Conservation (phyloP, 257 asterid genomes). For the Sherardia arvensis region DNA sequence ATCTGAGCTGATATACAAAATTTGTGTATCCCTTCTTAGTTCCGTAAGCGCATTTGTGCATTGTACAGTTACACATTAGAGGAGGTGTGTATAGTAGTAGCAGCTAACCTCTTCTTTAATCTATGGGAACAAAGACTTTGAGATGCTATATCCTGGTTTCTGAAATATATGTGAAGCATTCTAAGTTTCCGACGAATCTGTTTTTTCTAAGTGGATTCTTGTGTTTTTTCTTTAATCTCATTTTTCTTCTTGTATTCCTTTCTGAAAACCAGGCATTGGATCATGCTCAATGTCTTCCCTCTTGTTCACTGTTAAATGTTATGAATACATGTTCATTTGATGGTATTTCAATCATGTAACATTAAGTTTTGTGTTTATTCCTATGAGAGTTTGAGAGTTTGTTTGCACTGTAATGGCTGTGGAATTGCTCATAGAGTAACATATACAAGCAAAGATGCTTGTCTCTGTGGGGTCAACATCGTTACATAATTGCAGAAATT, state of each 20-base stretch:
- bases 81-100: not conserved
- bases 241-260: no score
- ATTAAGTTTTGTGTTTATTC: no score
- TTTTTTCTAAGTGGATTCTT: not conserved
- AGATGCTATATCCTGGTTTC: not conserved
- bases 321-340: not conserved
- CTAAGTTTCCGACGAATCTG: no score
- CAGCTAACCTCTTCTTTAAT: not conserved
- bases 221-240: not conserved
- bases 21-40: not conserved
- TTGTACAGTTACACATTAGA: slow-evolving; percentile 4
- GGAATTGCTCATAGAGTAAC: not conserved
- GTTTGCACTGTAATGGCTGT: not conserved
- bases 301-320: not conserved
- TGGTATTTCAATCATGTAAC: not conserved
- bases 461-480: not conserved
- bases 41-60: not conserved
- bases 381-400: not conserved
- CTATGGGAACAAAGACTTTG: not conserved
- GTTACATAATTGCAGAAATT: not conserved
- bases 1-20: not conserved
- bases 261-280: not conserved
- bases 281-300: not conserved
- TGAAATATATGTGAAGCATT: not conserved
- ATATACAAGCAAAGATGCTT: not conserved